phyloP scores from a whole-genome alignment of 768 basidiomycete species.

The Boletus rubroflammeus region DNA sequence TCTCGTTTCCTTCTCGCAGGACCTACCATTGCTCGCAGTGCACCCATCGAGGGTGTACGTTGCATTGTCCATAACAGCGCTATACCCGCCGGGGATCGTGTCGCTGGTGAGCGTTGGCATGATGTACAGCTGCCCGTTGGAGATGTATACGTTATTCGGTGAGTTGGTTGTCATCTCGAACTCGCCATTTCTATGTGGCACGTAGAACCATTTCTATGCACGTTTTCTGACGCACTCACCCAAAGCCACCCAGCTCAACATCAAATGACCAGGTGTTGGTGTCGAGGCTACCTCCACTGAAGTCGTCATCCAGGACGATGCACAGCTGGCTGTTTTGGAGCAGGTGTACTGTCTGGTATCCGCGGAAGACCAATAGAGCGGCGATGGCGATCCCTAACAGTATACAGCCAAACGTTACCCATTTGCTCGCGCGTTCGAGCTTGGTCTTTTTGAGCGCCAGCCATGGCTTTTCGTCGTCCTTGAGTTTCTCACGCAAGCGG shows the following conservation, averaged over 20 bases:
- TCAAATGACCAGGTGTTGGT: slow-evolving; percentile 44
- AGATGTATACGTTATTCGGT: slow-evolving; percentile 40
- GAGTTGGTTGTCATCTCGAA: slow-evolving; percentile 53
- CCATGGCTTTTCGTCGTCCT: slow-evolving; percentile 47
- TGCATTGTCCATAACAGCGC: slow-evolving; percentile 39
- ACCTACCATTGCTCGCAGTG: slow-evolving; percentile 22
- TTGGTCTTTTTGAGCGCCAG: slow-evolving; percentile 33
- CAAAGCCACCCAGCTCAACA: slow-evolving; percentile 53
- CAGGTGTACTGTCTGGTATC: slow-evolving; percentile 38
- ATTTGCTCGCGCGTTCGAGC: slow-evolving; percentile 38
- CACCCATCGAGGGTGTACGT: slow-evolving; percentile 38
- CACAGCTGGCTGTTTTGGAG: slow-evolving; percentile 37
- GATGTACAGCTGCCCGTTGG: slow-evolving; percentile 53
- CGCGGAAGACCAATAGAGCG: slow-evolving; percentile 45
- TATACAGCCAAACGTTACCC: slow-evolving; percentile 43
- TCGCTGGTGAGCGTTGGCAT: slow-evolving; percentile 57
- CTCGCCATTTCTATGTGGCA: slow-evolving; percentile 40
- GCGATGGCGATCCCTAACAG: slow-evolving; percentile 41
- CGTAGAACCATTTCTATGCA: slow-evolving; percentile 2
- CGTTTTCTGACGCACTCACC: slow-evolving; percentile 23
- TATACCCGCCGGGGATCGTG: slow-evolving; percentile 34
- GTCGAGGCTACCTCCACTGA: slow-evolving; percentile 39
- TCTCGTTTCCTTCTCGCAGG: not conserved
- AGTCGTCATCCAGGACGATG: slow-evolving; percentile 49
- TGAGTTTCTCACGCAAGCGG: slow-evolving; percentile 49